These are phyloP conservation scores for Cymbopogon flexuosus DNA, from an alignment of 202 grass and related monocot genomes.

Conservation along the genomic window DNA sequence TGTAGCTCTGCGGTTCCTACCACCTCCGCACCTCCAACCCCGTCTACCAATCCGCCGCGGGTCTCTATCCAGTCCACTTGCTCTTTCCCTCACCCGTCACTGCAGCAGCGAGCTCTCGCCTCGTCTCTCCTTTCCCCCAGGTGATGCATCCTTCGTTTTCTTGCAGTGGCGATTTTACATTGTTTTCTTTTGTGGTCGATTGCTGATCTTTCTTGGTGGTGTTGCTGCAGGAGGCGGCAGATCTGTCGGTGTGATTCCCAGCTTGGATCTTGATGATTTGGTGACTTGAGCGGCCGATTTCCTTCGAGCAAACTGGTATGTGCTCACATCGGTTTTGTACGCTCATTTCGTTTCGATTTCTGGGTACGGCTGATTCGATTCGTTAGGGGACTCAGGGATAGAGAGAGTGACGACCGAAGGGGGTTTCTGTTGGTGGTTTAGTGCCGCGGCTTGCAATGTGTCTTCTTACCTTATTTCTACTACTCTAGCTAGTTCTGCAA, in stretches of 20 bases:
- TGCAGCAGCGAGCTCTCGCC: background rate
- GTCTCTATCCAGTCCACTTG: slow-evolving; percentile 1
- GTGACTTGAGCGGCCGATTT: background rate
- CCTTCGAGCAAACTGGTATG: slow-evolving; percentile 2
- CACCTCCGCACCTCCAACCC: background rate
- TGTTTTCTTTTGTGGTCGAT: background rate
- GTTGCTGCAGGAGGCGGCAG: slow-evolving; percentile 27
- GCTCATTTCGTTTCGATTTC: background rate
- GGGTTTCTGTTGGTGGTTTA: slow-evolving; percentile 32
- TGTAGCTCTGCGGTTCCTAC: slow-evolving; percentile 6
- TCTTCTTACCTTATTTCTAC: background rate
- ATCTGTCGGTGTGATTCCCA: slow-evolving; percentile 28
- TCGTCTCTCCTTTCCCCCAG: slow-evolving; percentile 12
- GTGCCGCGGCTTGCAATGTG: background rate
- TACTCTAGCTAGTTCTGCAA: background rate
- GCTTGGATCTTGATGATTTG: slow-evolving; percentile 14
- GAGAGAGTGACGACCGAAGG: background rate
- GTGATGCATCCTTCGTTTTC: background rate
- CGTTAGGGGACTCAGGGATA: background rate
- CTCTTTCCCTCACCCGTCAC: background rate
- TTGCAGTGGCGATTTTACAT: background rate
- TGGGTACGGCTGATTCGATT: slow-evolving; percentile 23
- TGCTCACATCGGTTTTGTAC: background rate
- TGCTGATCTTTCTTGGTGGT: slow-evolving; percentile 22
- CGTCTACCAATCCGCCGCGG: background rate